Conservation (phyloP, 371 early-diverging fungal genomes). For the Mucor sp. region DNA sequence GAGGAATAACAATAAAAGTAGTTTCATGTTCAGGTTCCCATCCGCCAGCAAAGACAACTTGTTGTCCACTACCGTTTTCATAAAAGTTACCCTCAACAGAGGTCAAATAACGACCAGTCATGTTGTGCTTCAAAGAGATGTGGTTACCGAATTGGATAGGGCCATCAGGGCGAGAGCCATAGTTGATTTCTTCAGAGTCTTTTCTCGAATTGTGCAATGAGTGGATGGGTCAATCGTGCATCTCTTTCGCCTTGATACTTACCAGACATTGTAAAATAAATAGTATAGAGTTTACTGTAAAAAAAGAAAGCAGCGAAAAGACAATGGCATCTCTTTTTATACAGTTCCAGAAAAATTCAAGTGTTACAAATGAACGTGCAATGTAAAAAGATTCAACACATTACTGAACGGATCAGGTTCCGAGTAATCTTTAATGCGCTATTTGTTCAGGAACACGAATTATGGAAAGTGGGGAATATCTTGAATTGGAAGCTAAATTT, state of each 20-base stretch:
- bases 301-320: neutral
- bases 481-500: neutral
- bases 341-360: neutral
- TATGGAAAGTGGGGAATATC: neutral
- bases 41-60: constrained; percentile 50
- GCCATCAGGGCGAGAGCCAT: constrained; percentile 8
- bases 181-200: constrained; percentile 5
- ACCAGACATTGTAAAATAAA: constrained; percentile 1
- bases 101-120: constrained; percentile 57
- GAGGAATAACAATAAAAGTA: constrained; percentile 59
- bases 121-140: constrained; percentile 55
- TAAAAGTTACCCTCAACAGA: constrained; percentile 34
- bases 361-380: constrained; percentile 2
- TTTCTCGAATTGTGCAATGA: neutral
- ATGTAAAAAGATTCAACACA: neutral
- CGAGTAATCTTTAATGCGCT: neutral
- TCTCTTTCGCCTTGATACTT: neutral
- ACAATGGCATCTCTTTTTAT: neutral
- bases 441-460: neutral
- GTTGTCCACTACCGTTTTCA: constrained; percentile 55
- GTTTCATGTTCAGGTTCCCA: constrained; percentile 44
- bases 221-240: neutral
- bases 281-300: neutral
- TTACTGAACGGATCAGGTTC: neutral
- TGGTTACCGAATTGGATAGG: constrained; percentile 6